Conservation (phyloP, 2,329 filamentous ascomycete species). For the Stromatinia cepivora region DNA sequence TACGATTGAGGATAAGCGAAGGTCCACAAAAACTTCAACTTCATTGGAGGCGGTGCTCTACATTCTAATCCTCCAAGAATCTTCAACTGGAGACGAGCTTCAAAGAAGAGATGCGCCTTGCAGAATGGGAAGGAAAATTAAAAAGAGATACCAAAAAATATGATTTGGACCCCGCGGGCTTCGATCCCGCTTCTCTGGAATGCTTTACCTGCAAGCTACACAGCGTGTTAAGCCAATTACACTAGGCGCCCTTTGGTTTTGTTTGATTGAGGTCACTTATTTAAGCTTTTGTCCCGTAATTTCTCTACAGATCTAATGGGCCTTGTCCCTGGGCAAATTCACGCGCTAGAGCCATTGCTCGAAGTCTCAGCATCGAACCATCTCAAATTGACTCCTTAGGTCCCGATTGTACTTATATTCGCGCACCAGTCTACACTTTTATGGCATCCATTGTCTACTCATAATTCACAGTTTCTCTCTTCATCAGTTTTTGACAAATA, state of each 20-base stretch:
- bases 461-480: no score
- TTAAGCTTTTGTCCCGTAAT: not conserved
- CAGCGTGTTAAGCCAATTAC: slow-evolving; percentile 9
- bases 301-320: not conserved
- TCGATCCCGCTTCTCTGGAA: slow-evolving; percentile 2
- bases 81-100: no score
- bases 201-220: not conserved
- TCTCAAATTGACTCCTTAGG: not conserved
- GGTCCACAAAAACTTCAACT: not conserved
- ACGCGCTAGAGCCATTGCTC: not conserved
- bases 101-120: not conserved
- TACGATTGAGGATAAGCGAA: not conserved
- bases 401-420: not conserved
- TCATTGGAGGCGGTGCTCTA: not conserved
- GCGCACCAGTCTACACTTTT: not conserved
- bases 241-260: not conserved
- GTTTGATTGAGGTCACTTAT: not conserved
- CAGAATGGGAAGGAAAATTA: not conserved
- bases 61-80: not conserved
- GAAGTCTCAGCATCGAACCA: not conserved
- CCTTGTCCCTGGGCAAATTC: not conserved
- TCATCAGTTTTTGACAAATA: not conserved
- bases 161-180: not conserved
- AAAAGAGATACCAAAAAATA: not conserved
- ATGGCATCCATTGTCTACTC: not conserved